These are phyloP conservation scores for Suhomyces yuchorum DNA, from an alignment of 1,139 yeast species.

Conservation along the genomic window DNA sequence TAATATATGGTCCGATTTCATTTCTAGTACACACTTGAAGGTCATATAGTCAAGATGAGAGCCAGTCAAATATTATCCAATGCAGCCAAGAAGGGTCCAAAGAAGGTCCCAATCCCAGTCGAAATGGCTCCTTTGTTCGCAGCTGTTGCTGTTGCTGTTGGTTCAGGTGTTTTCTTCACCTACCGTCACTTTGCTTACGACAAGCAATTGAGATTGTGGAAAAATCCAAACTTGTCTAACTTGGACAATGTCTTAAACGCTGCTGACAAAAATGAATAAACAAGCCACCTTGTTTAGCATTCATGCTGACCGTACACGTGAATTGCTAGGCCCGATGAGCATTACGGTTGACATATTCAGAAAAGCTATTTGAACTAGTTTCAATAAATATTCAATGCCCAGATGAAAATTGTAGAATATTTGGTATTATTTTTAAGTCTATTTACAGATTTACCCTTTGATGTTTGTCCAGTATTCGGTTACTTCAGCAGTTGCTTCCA, in stretches of 20 bases:
- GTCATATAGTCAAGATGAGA: conserved; percentile 43
- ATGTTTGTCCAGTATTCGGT: conserved; percentile 71
- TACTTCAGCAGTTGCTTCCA: conserved; percentile 81
- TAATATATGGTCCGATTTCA: conserved; percentile 13
- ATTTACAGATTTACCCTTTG: conserved; percentile 18
- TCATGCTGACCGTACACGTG: conserved; percentile 4
- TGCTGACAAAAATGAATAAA: conserved; percentile 31
- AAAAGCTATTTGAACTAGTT: conserved; percentile 2
- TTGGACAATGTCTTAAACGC: conserved; percentile 60
- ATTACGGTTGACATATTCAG: conserved; percentile 6
- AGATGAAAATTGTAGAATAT: neutral
- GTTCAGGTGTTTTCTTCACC: conserved; percentile 68
- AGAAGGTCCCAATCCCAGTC: conserved; percentile 54
- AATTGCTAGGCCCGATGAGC: conserved; percentile 4
- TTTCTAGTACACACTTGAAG: neutral
- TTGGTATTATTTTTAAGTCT: neutral
- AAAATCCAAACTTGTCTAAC: conserved; percentile 60
- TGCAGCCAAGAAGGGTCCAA: conserved; percentile 41
- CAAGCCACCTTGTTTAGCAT: neutral
- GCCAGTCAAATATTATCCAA: conserved; percentile 55
- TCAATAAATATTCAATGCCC: conserved; percentile 4
- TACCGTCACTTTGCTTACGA: conserved; percentile 73
- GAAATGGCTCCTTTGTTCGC: conserved; percentile 75
- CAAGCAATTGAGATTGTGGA: conserved; percentile 67
- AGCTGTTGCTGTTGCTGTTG: conserved; percentile 63